phyloP scores from a whole-genome alignment of 176 grass and related monocot species.

The Oryza rufipogon region DNA sequence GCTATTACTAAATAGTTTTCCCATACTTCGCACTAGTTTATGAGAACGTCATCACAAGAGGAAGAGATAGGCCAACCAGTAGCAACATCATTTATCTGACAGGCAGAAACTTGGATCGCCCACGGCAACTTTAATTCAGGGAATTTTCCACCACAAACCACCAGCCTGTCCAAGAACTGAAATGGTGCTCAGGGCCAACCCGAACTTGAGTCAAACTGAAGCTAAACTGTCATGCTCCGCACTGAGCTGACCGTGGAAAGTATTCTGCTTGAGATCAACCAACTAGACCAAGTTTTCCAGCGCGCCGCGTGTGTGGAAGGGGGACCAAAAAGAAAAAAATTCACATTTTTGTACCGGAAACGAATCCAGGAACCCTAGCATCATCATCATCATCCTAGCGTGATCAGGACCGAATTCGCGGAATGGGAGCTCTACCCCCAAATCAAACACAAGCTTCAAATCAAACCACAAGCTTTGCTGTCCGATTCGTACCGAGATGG shows the following conservation, averaged over 20 bases:
- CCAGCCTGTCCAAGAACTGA: neutral
- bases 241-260: slow-evolving; percentile 4
- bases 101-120: neutral
- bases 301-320: too few species aligned
- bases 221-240: neutral
- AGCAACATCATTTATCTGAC: neutral
- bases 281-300: too few species aligned
- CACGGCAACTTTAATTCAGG: slow-evolving; percentile 3
- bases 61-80: neutral
- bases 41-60: too few species aligned
- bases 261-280: too few species aligned
- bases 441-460: too few species aligned
- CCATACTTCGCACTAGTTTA: too few species aligned
- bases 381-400: slow-evolving; percentile 12
- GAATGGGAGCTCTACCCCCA: too few species aligned
- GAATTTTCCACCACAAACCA: neutral
- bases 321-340: too few species aligned
- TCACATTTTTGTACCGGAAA: neutral
- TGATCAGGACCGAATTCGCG: neutral
- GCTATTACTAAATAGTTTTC: too few species aligned
- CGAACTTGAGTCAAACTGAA: slow-evolving; percentile 14
- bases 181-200: neutral
- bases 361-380: slow-evolving; percentile 28
- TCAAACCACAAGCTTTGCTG: too few species aligned
- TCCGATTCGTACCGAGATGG: too few species aligned